Conservation (phyloP, 306 rosid species). For the Gillenia trifoliata region DNA sequence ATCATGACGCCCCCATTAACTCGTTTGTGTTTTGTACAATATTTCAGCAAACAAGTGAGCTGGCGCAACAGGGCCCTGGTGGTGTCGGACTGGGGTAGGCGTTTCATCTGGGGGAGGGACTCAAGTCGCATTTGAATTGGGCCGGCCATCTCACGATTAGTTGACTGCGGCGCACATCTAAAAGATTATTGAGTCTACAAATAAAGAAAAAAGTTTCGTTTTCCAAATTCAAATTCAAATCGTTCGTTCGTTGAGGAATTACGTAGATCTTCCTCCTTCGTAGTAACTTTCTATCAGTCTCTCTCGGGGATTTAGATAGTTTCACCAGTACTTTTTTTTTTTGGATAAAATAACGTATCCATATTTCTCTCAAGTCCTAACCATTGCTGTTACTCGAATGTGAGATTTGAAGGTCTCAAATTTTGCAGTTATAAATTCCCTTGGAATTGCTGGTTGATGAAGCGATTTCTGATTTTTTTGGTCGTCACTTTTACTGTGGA, state of each 20-base stretch:
- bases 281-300: background rate
- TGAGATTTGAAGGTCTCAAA: background rate
- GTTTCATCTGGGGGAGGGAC: conserved; percentile 81
- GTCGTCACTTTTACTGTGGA: background rate
- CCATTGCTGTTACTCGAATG: background rate
- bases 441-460: background rate
- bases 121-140: conserved; percentile 58
- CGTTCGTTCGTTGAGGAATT: background rate
- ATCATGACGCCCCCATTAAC: too few species aligned
- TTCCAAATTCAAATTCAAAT: background rate
- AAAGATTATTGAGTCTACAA: background rate
- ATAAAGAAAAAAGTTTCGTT: background rate
- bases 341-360: background rate
- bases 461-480: background rate
- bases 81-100: conserved; percentile 77
- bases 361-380: background rate
- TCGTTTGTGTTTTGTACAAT: background rate
- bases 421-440: background rate
- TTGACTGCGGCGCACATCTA: background rate
- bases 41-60: conserved; percentile 94
- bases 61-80: conserved; percentile 93
- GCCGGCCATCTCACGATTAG: background rate
- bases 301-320: background rate
- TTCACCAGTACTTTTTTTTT: background rate
- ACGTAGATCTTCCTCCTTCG: background rate